These are phyloP conservation scores for Polychytrium aggregatum DNA, from an alignment of 192 early-diverging fungal genomes.

Conservation along the genomic window DNA sequence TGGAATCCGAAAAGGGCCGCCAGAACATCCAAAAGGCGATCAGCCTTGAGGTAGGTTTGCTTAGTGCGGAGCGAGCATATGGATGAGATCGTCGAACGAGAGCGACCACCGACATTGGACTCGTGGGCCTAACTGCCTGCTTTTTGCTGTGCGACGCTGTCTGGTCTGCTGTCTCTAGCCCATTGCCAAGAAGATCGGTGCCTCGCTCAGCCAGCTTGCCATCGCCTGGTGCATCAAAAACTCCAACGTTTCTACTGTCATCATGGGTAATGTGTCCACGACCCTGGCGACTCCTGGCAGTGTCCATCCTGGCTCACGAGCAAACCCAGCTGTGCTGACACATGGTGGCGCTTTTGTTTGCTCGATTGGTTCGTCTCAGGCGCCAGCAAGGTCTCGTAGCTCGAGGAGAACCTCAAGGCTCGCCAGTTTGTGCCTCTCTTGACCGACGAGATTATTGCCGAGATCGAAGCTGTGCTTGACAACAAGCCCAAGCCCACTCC, in stretches of 20 bases:
- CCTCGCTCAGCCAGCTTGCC: constrained; percentile 56
- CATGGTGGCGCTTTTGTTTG: too few relatives aligned
- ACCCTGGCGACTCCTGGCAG: not conserved
- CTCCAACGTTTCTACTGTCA: constrained; percentile 38
- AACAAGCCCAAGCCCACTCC: constrained; percentile 56
- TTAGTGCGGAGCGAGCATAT: too few relatives aligned
- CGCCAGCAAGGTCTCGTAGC: constrained; percentile 55
- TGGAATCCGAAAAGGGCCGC: constrained; percentile 53
- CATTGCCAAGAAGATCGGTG: constrained; percentile 47
- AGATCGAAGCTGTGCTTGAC: constrained; percentile 56
- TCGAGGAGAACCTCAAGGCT: constrained; percentile 61
- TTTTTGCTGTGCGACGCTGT: not conserved
- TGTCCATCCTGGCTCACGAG: not conserved
- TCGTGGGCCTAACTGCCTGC: too few relatives aligned
- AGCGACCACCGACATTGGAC: too few relatives aligned
- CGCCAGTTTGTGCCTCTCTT: constrained; percentile 43
- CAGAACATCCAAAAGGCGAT: constrained; percentile 55
- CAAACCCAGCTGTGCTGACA: too few relatives aligned
- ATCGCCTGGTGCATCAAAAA: constrained; percentile 69
- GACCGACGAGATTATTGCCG: constrained; percentile 53
- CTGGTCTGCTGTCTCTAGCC: constrained; percentile 11
- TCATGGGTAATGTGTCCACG: constrained; percentile 17
- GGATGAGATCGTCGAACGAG: too few relatives aligned
- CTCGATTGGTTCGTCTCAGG: too few relatives aligned
- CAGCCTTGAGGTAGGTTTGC: constrained; percentile 32